Base-by-base conservation (phyloP, 345 rosid species). In the sweet orange (Citrus sinensis) region DNA sequence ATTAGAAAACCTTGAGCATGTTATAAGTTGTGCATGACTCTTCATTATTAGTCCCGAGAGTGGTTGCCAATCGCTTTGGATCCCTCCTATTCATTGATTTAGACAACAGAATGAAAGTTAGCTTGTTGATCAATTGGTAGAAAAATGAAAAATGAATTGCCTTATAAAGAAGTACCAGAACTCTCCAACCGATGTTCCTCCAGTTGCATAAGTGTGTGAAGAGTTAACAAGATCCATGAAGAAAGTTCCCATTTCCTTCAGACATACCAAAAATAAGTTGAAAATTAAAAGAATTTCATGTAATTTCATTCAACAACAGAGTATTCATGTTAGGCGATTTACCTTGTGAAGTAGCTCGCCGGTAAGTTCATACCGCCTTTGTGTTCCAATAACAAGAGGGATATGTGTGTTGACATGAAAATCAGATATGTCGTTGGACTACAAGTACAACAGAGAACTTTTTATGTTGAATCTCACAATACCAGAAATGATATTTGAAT, bases 141-240 rank as follows among this genome's bases (percentile, higher is more conserved):
- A 46, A 11, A 46, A 46, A 27, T 13, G 10, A 46, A 27, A 2
- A 29, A 10, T 5, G 4, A 79, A 74, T 49, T 19, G 76, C 5
- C 22, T 51, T 5, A 65, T 29, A 13, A 71, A 76, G 51, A 46
- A 81, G 71, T 90, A 95, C 98, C 98, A 95, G 87, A 90, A 91
- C 79, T 95, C 97, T 13, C 68, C 0, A 58, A 81, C 88, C 20
- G 98, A 95, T 67, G 99, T 91, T 82, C 97, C 98, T 81, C 97
- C 97, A 22, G 98, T 91, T 65, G 98, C 94, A 82, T 89, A 95
- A 87, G 91, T 88, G 84, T 95, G 92, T 56, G 98, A 93, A 58
- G 92, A 86, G 84, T 93, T 95, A 10, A 95, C 91, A 6, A 87
- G 85, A 39, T 92, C 92, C 98, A 95, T 89, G 85, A 95, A 93